phyloP scores from a whole-genome alignment of 768 basidiomycete genomes.

The Amanita phalloides region DNA sequence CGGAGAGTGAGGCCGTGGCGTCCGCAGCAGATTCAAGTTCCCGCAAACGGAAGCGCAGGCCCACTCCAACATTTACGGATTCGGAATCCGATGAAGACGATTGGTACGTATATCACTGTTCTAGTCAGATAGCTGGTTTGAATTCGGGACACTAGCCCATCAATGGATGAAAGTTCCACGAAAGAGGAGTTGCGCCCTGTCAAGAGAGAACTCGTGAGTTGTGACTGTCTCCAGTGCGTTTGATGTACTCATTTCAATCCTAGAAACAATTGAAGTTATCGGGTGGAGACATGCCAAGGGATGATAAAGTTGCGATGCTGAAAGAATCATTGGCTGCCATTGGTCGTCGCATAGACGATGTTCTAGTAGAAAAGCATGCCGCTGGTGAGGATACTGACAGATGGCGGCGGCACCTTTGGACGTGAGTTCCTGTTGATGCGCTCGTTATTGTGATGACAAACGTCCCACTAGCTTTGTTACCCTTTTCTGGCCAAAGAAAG shows the following conservation, averaged over 20 bases:
- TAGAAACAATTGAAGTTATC: slow-evolving; percentile 94
- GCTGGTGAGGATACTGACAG: slow-evolving; percentile 75
- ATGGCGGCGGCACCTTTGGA: slow-evolving; percentile 95
- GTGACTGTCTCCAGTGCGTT: neutral
- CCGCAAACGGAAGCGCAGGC: slow-evolving; percentile 79
- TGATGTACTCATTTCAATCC: neutral
- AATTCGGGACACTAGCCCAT: slow-evolving; percentile 44
- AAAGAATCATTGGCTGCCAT: slow-evolving; percentile 95
- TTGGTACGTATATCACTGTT: slow-evolving; percentile 44
- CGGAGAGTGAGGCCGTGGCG: slow-evolving; percentile 78
- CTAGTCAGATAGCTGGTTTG: slow-evolving; percentile 5
- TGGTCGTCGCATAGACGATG: slow-evolving; percentile 81
- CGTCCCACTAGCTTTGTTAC: slow-evolving; percentile 67
- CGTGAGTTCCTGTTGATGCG: slow-evolving; percentile 43
- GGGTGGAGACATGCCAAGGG: slow-evolving; percentile 86
- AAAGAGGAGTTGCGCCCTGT: slow-evolving; percentile 96
- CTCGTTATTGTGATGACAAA: neutral
- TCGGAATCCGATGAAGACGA: slow-evolving; percentile 80
- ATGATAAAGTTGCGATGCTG: slow-evolving; percentile 91
- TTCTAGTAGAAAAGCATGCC: slow-evolving; percentile 64
- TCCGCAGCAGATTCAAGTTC: slow-evolving; percentile 63
- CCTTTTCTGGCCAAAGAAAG: slow-evolving; percentile 96
- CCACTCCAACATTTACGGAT: slow-evolving; percentile 95
- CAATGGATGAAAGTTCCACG: slow-evolving; percentile 88
- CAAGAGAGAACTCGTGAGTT: slow-evolving; percentile 83